phyloP scores from a whole-genome alignment of 164 flowering plant species.

The Vitis rupestris region DNA sequence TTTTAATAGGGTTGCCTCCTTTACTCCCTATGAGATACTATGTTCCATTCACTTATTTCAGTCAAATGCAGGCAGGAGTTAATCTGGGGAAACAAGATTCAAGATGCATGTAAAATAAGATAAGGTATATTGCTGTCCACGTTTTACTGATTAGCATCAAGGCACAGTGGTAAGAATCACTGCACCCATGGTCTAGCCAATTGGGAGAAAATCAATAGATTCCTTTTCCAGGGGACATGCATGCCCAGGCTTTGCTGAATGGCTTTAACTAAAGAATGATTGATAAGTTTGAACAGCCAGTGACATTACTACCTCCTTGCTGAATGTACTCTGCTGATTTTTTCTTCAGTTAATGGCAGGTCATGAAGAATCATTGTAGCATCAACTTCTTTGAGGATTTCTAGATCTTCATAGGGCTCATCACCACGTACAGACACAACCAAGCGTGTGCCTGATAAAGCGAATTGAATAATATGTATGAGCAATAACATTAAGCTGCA shows the following conservation, averaged over 20 bases:
- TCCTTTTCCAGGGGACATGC: background rate
- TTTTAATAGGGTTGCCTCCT: too few relatives aligned
- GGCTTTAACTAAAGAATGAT: background rate
- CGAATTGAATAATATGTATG: background rate
- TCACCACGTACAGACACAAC: conserved; percentile 90
- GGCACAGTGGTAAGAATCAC: too few relatives aligned
- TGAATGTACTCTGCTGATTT: conserved; percentile 87
- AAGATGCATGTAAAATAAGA: too few relatives aligned
- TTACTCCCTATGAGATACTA: too few relatives aligned
- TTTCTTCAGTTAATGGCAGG: conserved; percentile 69
- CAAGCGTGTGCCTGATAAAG: conserved; percentile 72
- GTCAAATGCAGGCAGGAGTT: too few relatives aligned
- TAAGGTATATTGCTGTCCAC: too few relatives aligned
- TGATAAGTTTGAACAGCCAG: too few relatives aligned
- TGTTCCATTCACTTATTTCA: too few relatives aligned
- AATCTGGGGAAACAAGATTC: too few relatives aligned
- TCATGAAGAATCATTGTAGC: conserved; percentile 84
- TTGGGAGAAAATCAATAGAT: too few relatives aligned
- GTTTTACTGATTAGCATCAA: too few relatives aligned
- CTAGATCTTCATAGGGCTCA: conserved; percentile 78
- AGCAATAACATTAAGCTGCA: background rate
- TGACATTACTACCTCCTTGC: conserved; percentile 71
- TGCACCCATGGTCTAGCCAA: too few relatives aligned
- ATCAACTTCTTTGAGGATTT: conserved; percentile 65
- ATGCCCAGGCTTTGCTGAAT: background rate